Evolutionary conservation across 2,329 filamentous ascomycete genomes (phyloP).

Genomic region (Alternaria triticina): DNA sequence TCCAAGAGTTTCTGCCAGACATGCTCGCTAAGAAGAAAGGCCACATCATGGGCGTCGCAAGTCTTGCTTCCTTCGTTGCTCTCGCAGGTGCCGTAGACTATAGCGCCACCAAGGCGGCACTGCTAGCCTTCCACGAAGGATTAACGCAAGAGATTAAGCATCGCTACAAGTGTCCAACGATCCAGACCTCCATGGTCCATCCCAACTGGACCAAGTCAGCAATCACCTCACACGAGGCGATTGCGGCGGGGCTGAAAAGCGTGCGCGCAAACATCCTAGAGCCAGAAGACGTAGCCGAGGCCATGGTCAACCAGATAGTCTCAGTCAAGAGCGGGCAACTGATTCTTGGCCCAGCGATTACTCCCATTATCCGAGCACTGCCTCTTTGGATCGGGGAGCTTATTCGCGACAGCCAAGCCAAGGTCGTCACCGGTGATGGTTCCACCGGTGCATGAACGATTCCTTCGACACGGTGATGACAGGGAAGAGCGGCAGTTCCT

Average conservation of each 20-base stretch:
- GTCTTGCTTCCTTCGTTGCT: slow-evolving; percentile 43
- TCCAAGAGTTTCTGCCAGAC: slow-evolving; percentile 47
- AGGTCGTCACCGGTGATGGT: slow-evolving; percentile 34
- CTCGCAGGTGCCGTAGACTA: slow-evolving; percentile 45
- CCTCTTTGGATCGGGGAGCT: slow-evolving; percentile 46
- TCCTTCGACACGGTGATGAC: slow-evolving; percentile 1
- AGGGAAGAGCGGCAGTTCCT: not conserved
- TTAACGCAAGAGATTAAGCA: slow-evolving; percentile 51
- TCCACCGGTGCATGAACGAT: slow-evolving; percentile 23
- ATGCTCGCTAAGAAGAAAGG: slow-evolving; percentile 47
- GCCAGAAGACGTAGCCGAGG: slow-evolving; percentile 49
- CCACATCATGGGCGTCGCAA: slow-evolving; percentile 45
- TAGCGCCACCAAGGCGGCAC: slow-evolving; percentile 42
- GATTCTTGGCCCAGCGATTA: slow-evolving; percentile 42
- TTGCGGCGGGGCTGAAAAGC: slow-evolving; percentile 41
- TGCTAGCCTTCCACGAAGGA: slow-evolving; percentile 44
- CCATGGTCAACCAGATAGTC: slow-evolving; percentile 54
- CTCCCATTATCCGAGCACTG: slow-evolving; percentile 34
- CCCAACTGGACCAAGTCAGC: slow-evolving; percentile 53
- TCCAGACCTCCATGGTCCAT: slow-evolving; percentile 53
- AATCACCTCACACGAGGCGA: slow-evolving; percentile 34
- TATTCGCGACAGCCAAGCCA: slow-evolving; percentile 38
- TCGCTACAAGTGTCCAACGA: slow-evolving; percentile 51
- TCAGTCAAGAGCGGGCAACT: slow-evolving; percentile 51
- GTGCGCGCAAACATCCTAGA: slow-evolving; percentile 45